Base-by-base conservation (phyloP, 805 yeast genomes). In the Zygotorulaspora danielsina region DNA sequence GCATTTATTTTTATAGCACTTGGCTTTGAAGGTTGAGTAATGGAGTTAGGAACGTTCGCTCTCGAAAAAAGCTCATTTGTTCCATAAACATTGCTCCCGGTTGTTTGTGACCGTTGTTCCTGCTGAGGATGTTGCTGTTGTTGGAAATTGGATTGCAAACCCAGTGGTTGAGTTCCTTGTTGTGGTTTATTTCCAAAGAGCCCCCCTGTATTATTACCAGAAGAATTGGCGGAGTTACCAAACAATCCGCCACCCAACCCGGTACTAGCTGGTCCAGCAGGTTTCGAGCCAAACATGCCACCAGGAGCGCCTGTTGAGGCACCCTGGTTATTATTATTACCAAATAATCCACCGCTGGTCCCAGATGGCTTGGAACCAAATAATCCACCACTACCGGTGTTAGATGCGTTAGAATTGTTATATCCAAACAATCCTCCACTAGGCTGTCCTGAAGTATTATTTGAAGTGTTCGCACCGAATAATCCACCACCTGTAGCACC, bases 41-140 rank as follows among this genome's bases (percentile, higher is more conserved):
- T 65, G 11, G 66, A 56, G 19, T 54, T 51, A 7, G 65, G 66
- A n/a, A 63, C 54, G 21, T 61, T 59, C 30, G 53, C 54, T 35
- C 57, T 60, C 3, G 65, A 42, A 51, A 84, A 86, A 37, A 89
- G 66, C 5, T 88, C 84, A 51, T 81, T 80, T 34, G 76, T 72
- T 1, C 96, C 95, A 57, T 85, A 89, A 31, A 96, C 96, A 56
- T 59, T 52, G 26, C 43, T 71, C 69, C 41, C 65, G 50, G 30
- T 71, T 64, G 38, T 65, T 45, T 56, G 60, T 39, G 49, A 51
- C 38, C 47, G 52, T 18, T 61, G 61, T 26, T 51, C 62, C 38
- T 49, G 59, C 42, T 46, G 62, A 33, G 48, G 51, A 17, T 43
- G 48, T 5, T 31, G 31, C 10, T 36, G 37, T 7, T 31, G 34